These are phyloP conservation scores for Allantophomopsis cytisporea DNA, from an alignment of 2,329 filamentous ascomycete genomes.

Conservation along the genomic window DNA sequence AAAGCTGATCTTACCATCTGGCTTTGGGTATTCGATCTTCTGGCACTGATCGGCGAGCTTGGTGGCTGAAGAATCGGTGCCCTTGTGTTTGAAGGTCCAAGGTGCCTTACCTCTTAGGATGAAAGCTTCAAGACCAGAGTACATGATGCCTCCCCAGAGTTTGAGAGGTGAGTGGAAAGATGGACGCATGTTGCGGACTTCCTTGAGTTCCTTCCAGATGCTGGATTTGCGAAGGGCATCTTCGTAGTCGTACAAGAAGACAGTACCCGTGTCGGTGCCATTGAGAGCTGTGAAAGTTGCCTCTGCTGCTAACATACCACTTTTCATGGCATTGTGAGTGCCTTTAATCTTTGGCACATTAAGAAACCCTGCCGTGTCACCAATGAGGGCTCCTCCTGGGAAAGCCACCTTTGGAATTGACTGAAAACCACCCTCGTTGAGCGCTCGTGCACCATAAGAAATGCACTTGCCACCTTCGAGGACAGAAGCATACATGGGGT, in stretches of 20 bases:
- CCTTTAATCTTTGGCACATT: conserved; percentile 99
- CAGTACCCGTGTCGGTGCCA: conserved; percentile 44
- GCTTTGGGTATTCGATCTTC: conserved; percentile 95
- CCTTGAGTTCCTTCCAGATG: conserved; percentile 89
- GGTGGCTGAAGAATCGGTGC: conserved; percentile 65
- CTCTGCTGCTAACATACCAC: conserved; percentile 91
- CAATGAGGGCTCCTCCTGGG: conserved; percentile 87
- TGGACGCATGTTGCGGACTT: conserved; percentile 94
- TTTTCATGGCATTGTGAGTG: conserved; percentile 95
- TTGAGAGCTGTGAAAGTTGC: conserved; percentile 69
- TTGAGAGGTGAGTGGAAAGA: conserved; percentile 84
- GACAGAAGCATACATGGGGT: conserved; percentile 75
- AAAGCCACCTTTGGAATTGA: conserved; percentile 96
- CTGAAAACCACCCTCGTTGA: conserved; percentile 93
- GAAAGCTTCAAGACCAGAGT: conserved; percentile 87
- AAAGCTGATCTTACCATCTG: conserved; percentile 87
- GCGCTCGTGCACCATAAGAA: conserved; percentile 82
- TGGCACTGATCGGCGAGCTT: conserved; percentile 64
- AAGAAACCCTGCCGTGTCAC: conserved; percentile 90
- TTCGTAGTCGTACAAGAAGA: conserved; percentile 94
- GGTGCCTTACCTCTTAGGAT: conserved; percentile 73
- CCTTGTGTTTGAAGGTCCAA: conserved; percentile 84
- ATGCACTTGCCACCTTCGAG: conserved; percentile 97
- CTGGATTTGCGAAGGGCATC: conserved; percentile 70
- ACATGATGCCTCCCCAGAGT: conserved; percentile 78